Conservation (phyloP, 768 basidiomycete genomes). For the Boletus fagicola region DNA sequence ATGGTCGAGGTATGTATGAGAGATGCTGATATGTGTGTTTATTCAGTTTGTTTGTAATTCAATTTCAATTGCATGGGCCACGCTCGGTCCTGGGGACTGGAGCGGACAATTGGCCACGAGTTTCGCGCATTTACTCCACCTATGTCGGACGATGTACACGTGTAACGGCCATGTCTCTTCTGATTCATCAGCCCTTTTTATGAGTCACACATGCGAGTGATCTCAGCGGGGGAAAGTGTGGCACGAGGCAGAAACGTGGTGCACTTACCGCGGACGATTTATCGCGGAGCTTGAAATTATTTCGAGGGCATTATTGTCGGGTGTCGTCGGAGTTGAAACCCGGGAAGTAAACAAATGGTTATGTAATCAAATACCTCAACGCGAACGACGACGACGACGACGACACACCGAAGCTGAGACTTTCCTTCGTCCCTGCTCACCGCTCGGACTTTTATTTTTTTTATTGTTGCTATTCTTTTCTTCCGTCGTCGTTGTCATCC, state of each 20-base stretch:
- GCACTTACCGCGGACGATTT: not conserved
- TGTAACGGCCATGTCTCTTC: slow-evolving; percentile 7
- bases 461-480: not conserved
- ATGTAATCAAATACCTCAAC: slow-evolving; percentile 20
- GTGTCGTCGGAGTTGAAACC: slow-evolving; percentile 19
- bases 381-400: slow-evolving; percentile 27
- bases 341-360: slow-evolving; percentile 18
- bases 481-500: slow-evolving; percentile 42
- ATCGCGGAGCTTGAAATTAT: slow-evolving; percentile 14
- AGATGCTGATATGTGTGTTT: not conserved
- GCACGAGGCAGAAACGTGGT: slow-evolving; percentile 24
- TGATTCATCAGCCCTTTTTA: not conserved
- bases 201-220: slow-evolving; percentile 22
- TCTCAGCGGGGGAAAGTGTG: slow-evolving; percentile 21
- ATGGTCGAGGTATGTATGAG: not conserved
- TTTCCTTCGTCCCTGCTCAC: slow-evolving; percentile 11
- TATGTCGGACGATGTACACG: slow-evolving; percentile 16
- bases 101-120: not conserved
- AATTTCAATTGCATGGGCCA: slow-evolving; percentile 1
- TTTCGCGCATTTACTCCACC: slow-evolving; percentile 3
- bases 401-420: slow-evolving; percentile 18
- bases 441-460: slow-evolving; percentile 24
- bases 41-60: slow-evolving; percentile 15
- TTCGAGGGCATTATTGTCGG: slow-evolving; percentile 2
- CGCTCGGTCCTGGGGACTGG: slow-evolving; percentile 16